phyloP scores from a whole-genome alignment of 176 grass and related monocot genomes.

The Cenchrus americanus region DNA sequence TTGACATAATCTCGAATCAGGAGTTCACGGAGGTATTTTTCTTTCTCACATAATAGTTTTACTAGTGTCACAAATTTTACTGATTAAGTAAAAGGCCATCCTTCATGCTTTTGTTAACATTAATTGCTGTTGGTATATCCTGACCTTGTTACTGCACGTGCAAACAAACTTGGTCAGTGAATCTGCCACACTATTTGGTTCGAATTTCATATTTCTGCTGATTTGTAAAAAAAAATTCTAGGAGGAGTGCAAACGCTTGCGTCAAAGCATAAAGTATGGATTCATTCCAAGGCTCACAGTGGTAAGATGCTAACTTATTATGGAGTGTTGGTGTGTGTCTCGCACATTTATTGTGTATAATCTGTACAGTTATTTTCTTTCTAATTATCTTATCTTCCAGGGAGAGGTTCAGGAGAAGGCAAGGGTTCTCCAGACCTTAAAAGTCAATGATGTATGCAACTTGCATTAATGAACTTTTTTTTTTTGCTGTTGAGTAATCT shows the following conservation, averaged over 20 bases:
- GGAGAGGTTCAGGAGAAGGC: slow-evolving; percentile 97
- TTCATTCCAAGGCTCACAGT: slow-evolving; percentile 91
- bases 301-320: slow-evolving; percentile 49
- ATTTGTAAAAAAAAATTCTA: slow-evolving; percentile 32
- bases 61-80: slow-evolving; percentile 1
- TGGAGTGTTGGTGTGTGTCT: neutral
- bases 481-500: slow-evolving; percentile 20
- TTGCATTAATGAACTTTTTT: slow-evolving; percentile 31
- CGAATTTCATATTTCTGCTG: slow-evolving; percentile 28
- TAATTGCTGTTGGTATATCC: slow-evolving; percentile 14
- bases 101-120: neutral
- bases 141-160: slow-evolving; percentile 5
- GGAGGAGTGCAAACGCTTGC: slow-evolving; percentile 99
- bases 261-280: slow-evolving; percentile 98
- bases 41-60: slow-evolving; percentile 35
- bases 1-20: slow-evolving; percentile 99
- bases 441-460: slow-evolving; percentile 95
- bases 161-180: slow-evolving; percentile 14
- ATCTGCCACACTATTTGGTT: slow-evolving; percentile 24
- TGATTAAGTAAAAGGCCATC: neutral
- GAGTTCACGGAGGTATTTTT: slow-evolving; percentile 94
- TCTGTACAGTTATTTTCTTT: slow-evolving; percentile 14
- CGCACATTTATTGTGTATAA: slow-evolving; percentile 22
- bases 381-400: slow-evolving; percentile 61
- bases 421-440: slow-evolving; percentile 73